Evolutionary conservation across 345 rosid genomes (phyloP).

Genomic region (Luvunga scandens): DNA sequence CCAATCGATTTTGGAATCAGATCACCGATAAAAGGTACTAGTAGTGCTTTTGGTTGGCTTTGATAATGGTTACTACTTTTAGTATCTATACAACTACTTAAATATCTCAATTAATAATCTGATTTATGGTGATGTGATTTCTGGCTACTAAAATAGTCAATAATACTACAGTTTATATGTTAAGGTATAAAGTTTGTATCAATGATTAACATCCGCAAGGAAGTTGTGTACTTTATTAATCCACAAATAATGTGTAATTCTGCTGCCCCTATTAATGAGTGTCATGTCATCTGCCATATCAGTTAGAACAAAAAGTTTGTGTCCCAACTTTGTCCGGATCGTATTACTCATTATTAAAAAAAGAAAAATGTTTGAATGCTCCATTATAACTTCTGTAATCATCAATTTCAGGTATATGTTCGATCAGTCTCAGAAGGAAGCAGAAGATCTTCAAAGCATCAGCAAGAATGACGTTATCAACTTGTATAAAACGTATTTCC

Average conservation of each 20-base stretch:
- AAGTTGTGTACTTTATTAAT: too few species aligned
- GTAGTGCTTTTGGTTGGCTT: constrained; percentile 5
- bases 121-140: background rate
- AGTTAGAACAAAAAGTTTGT: too few species aligned
- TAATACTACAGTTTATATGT: background rate
- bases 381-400: background rate
- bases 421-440: constrained; percentile 67
- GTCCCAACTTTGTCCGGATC: too few species aligned
- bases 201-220: background rate
- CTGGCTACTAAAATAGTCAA: background rate
- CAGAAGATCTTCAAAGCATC: constrained; percentile 63
- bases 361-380: background rate
- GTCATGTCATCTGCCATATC: too few species aligned
- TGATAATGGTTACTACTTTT: background rate
- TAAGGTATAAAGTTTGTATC: background rate
- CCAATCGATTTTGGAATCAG: constrained; percentile 85
- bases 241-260: background rate
- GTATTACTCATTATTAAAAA: too few species aligned
- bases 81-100: background rate
- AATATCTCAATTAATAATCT: background rate
- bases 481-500: constrained; percentile 71
- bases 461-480: constrained; percentile 55
- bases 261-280: background rate
- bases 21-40: constrained; percentile 77
- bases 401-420: constrained; percentile 68